Evolutionary conservation across 441 rosid species (phyloP), one percentile per base, ranked within the genome.

Genomic region (Croton laevigatus): DNA sequence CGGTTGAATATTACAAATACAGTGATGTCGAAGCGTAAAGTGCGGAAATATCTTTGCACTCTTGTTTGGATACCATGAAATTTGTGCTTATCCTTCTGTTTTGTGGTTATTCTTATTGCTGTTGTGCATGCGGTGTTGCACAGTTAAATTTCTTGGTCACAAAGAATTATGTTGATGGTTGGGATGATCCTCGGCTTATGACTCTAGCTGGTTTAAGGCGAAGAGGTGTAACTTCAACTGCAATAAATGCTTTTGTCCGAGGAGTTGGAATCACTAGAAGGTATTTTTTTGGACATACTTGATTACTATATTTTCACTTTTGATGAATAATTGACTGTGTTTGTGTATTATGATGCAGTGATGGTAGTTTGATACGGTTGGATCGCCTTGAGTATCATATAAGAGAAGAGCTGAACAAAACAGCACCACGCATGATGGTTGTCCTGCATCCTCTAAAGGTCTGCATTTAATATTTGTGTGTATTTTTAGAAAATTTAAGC

Each of bases 171-270:
- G 97, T 95, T 71, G 99, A 95, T 79, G 96, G 99, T 64, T 95
- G 98, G 99, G 99, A 95, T 86, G 99, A 95, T 78, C 99, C 97
- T 16, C 96, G 97, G 74, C 91, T 95, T 75, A 83, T 95, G 94
- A 95, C 99, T 51, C 84, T 92, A 36, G 97, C 99, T 80, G 99
- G 96, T 76, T 84, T 95, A 77, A 81, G 94, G 68, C 87, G 96
- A 69, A 87, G 98, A 72, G 99, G 99, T 69, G 97, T 90, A 62
- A 89, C 96, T 71, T 69, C 97, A 72, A 87, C 92, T 54, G 87
- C 95, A 4, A 92, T 95, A 44, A 95, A 92, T 84, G 74, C 94
- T 53, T 95, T 95, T 82, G 87, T 87, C 70, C 84, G 93, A 68
- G 99, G 96, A 76, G 84, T 89, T 73, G 97, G 98, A 82, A 92